Evolutionary conservation across 306 rosid species (phyloP), one percentile per base, ranked within the genome.

Genomic region (Acacia acuminata): DNA sequence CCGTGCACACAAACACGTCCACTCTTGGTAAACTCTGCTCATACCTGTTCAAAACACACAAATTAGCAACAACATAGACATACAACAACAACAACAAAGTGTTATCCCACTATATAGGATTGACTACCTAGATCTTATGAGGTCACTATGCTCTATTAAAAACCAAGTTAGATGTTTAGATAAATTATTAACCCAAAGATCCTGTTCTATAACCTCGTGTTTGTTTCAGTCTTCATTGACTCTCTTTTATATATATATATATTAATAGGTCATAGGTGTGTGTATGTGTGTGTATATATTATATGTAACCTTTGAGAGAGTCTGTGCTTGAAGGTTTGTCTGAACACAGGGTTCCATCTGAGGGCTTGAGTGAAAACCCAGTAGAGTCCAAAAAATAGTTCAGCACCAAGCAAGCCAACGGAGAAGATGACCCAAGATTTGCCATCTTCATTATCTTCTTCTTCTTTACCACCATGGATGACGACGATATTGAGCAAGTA

Each of bases 1-100:
- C 97, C 1, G 98, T 93, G 88, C 98, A 93, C 77, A 95, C 97
- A 81, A 89, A 95, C 40, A 93, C 76, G 79, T 95, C 98, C 80
- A 92, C 95, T 30, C 79, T 42, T 2, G 97, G 97, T 71, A 95
- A 80, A 12, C 42, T 85, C 2, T 73, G 56, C 79, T 86, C 94
- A 42, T 86, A 82, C 25, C 98, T 94, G 85, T 73, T 30, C 40
- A 30, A 5, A 25, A 63, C 40, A 27, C 1, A 56, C 27, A 56
- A 2, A 15, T 53, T 7, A 56, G 42, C 1, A 38, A 6, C 8
- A 38, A 6, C 1, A n/a, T 38, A 38, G 8, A 6, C 1, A 36
- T 36, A 36, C 7, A 36, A 36, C 40, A 36, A 36, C 0, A 36
- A 36, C 40, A 36, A 36, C 1, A 36, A 5, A 36, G 1, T 36